These are phyloP conservation scores for Curvularia sp. DNA, from an alignment of 2,329 filamentous ascomycete species.

Conservation along the genomic window DNA sequence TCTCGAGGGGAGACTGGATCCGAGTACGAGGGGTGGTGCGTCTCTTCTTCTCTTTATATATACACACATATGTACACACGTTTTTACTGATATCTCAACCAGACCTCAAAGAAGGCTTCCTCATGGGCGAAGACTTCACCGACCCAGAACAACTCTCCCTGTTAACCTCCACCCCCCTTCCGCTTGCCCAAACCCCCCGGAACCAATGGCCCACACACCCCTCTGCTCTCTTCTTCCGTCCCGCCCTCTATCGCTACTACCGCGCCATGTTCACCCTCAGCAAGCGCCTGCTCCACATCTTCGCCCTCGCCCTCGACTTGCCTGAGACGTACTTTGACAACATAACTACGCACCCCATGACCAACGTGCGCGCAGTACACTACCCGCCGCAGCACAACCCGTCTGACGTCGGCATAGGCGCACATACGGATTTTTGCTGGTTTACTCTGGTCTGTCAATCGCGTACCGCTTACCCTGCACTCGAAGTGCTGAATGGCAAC, in stretches of 20 bases:
- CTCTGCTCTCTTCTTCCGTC: slow-evolving; percentile 38
- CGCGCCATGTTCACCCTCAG: slow-evolving; percentile 40
- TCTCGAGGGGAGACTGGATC: slow-evolving; percentile 47
- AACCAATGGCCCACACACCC: slow-evolving; percentile 45
- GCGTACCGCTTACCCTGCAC: slow-evolving; percentile 32
- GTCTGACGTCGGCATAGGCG: slow-evolving; percentile 49
- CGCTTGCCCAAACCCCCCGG: slow-evolving; percentile 23
- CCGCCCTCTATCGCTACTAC: slow-evolving; percentile 43
- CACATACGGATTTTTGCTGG: slow-evolving; percentile 54
- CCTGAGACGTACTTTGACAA: slow-evolving; percentile 50
- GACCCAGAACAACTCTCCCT: slow-evolving; percentile 41
- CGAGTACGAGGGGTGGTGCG: slow-evolving; percentile 43
- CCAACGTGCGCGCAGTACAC: slow-evolving; percentile 52
- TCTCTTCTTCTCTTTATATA: neutral
- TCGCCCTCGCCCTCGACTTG: slow-evolving; percentile 51
- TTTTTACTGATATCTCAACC: too few relatives aligned
- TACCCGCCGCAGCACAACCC: slow-evolving; percentile 49
- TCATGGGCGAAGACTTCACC: slow-evolving; percentile 46
- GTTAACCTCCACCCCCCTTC: slow-evolving; percentile 23
- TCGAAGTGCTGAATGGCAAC: slow-evolving; percentile 54
- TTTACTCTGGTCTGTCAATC: slow-evolving; percentile 52
- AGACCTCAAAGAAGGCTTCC: slow-evolving; percentile 48
- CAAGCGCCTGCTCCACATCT: slow-evolving; percentile 44
- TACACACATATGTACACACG: too few relatives aligned
- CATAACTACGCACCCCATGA: slow-evolving; percentile 52